phyloP scores from a whole-genome alignment of 176 grass and related monocot species.

The Phragmites australis region DNA sequence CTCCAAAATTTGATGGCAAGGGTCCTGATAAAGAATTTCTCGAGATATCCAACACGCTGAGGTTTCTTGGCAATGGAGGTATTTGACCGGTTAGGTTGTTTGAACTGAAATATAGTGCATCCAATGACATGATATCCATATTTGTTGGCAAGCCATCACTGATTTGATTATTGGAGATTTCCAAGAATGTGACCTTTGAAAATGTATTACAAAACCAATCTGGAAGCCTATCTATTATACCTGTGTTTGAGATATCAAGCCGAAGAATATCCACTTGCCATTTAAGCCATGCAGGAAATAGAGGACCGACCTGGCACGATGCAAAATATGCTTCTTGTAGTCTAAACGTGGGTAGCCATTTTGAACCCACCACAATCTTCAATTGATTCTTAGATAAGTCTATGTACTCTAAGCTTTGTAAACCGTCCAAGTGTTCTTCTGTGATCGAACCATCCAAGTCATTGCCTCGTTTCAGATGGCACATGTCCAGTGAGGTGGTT shows the following conservation, averaged over 20 bases:
- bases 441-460: not conserved
- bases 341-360: too few relatives aligned
- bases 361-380: too few relatives aligned
- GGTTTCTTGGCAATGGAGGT: not conserved
- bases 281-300: too few relatives aligned
- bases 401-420: not conserved
- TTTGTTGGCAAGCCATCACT: not conserved
- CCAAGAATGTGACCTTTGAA: too few relatives aligned
- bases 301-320: too few relatives aligned
- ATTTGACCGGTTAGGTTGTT: not conserved
- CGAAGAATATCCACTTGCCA: too few relatives aligned
- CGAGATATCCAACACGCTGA: not conserved
- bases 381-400: not conserved
- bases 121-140: not conserved
- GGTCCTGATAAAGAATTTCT: not conserved
- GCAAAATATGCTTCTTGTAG: too few relatives aligned
- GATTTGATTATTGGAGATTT: too few relatives aligned
- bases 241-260: too few relatives aligned
- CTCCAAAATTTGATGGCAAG: not conserved
- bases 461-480: not conserved
- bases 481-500: not conserved
- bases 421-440: too few relatives aligned
- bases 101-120: not conserved
- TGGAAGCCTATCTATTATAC: too few relatives aligned
- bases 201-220: too few relatives aligned